Evolutionary conservation across 2,329 filamentous ascomycete species (phyloP).

Genomic region (Raffaelea ambrosiae): DNA sequence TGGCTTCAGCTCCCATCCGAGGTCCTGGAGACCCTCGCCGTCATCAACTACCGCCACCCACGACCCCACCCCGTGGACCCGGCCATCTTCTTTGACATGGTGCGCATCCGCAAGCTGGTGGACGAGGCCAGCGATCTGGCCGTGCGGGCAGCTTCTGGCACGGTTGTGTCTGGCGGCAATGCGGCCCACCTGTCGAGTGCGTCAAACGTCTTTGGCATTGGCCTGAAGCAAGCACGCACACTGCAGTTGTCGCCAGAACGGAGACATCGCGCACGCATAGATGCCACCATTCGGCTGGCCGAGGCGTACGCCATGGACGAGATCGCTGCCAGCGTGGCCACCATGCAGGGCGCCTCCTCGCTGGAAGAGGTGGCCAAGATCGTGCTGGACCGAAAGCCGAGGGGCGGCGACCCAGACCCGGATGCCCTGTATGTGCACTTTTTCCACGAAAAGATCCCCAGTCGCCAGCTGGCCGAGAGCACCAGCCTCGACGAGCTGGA

Average conservation of each 20-base stretch:
- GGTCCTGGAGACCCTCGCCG: constrained; percentile 68
- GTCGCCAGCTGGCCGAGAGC: constrained; percentile 43
- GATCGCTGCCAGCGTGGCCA: constrained; percentile 73
- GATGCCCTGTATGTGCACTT: constrained; percentile 87
- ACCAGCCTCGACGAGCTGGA: constrained; percentile 48
- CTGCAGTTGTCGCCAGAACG: constrained; percentile 65
- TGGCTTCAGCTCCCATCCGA: constrained; percentile 76
- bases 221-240: neutral
- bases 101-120: constrained; percentile 72
- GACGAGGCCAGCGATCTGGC: constrained; percentile 73
- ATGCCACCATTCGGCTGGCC: constrained; percentile 69
- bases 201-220: neutral
- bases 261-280: constrained; percentile 70
- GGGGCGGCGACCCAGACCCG: constrained; percentile 33
- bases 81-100: constrained; percentile 72
- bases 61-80: constrained; percentile 71
- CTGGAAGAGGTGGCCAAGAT: constrained; percentile 67
- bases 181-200: constrained; percentile 19
- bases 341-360: constrained; percentile 71
- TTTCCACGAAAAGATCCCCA: constrained; percentile 81
- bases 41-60: constrained; percentile 70
- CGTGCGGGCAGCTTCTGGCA: constrained; percentile 67
- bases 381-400: constrained; percentile 60
- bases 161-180: constrained; percentile 38
- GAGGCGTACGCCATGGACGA: constrained; percentile 75